Evolutionary conservation across 2,329 filamentous ascomycete genomes (phyloP).

Genomic region (Grosmannia serpens): DNA sequence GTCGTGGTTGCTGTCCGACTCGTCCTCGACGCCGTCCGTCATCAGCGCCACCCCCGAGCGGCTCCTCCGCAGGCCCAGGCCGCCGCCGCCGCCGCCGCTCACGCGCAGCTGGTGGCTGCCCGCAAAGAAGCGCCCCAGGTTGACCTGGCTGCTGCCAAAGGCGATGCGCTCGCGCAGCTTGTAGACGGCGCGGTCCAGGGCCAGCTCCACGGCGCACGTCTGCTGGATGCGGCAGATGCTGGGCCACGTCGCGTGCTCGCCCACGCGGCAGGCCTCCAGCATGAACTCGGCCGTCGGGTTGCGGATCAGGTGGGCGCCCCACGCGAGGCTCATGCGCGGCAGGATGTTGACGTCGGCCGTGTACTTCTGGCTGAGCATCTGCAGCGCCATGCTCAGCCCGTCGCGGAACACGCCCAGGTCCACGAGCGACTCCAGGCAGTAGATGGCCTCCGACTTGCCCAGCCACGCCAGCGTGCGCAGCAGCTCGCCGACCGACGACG

Average conservation of each 20-base stretch:
- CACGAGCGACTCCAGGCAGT: conserved; percentile 68
- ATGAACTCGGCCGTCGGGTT: conserved; percentile 87
- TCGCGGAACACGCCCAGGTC: conserved; percentile 75
- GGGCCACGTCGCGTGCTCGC: conserved; percentile 85
- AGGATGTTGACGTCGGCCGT: conserved; percentile 86
- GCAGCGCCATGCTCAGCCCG: conserved; percentile 63
- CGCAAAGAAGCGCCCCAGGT: conserved; percentile 37
- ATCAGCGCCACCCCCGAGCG: background rate
- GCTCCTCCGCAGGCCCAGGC: background rate
- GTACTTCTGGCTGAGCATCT: conserved; percentile 81
- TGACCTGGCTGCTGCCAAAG: conserved; percentile 54
- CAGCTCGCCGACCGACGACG: conserved; percentile 29
- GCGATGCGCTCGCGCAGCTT: conserved; percentile 55
- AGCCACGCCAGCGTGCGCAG: conserved; percentile 57
- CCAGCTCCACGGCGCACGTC: conserved; percentile 78
- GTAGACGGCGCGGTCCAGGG: conserved; percentile 65
- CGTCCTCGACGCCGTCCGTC: background rate
- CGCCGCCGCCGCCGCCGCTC: background rate
- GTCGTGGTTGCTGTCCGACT: background rate
- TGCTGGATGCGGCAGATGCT: conserved; percentile 77
- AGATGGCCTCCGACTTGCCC: conserved; percentile 67
- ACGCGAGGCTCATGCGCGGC: conserved; percentile 14
- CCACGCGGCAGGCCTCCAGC: conserved; percentile 61
- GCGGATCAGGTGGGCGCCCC: conserved; percentile 54
- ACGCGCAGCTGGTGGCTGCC: conserved; percentile 19